Conservation (phyloP, 2,329 filamentous ascomycete genomes). For the Epichloe gansuensis region DNA sequence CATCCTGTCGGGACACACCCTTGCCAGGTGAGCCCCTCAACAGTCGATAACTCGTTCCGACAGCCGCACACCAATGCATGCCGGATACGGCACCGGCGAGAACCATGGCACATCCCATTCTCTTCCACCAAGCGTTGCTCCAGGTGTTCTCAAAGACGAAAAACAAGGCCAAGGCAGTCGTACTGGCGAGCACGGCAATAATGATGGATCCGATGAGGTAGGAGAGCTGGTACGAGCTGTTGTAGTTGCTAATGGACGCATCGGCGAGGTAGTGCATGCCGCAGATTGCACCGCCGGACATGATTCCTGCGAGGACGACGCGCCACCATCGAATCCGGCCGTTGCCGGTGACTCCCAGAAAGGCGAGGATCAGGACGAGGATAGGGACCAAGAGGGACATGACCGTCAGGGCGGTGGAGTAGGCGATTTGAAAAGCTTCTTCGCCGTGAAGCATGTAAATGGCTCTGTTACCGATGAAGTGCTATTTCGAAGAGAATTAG, state of each 20-base stretch:
- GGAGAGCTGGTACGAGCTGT: constrained; percentile 41
- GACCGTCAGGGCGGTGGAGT: constrained; percentile 56
- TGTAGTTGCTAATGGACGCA: constrained; percentile 65
- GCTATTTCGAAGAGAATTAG: neutral
- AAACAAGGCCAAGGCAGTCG: constrained; percentile 57
- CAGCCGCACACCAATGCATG: constrained; percentile 73
- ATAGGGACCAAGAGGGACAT: constrained; percentile 70
- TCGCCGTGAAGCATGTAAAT: constrained; percentile 54
- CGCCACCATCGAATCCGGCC: constrained; percentile 43
- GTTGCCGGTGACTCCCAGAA: constrained; percentile 51
- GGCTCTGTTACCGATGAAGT: constrained; percentile 61
- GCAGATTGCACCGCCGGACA: constrained; percentile 64
- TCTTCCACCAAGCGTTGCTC: constrained; percentile 67
- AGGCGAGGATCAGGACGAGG: constrained; percentile 58
- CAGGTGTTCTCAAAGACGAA: constrained; percentile 63
- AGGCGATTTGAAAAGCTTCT: constrained; percentile 53
- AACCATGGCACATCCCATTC: constrained; percentile 50
- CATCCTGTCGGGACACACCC: constrained; percentile 8
- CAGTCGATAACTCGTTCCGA: constrained; percentile 54
- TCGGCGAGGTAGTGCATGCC: constrained; percentile 82
- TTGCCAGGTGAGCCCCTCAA: constrained; percentile 22
- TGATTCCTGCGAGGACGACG: constrained; percentile 46
- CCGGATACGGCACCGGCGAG: constrained; percentile 66
- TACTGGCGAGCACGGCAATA: constrained; percentile 60
- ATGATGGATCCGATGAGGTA: constrained; percentile 55